phyloP scores from a whole-genome alignment of 352 stramenopile genomes.

The Phytophthora ramorum region DNA sequence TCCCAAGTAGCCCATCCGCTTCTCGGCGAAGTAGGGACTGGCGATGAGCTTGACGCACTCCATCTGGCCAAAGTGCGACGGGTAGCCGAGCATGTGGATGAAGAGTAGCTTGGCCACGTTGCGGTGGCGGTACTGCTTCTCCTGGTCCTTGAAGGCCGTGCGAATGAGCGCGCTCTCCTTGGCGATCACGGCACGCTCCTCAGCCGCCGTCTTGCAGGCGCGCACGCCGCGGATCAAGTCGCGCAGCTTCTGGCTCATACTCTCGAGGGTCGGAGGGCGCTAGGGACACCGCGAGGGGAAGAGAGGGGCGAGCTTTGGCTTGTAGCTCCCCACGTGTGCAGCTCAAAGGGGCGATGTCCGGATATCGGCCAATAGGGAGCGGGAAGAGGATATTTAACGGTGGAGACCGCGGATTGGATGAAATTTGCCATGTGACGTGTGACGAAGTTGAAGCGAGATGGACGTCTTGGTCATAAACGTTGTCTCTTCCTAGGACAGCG shows the following conservation, averaged over 20 bases:
- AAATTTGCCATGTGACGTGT: slow-evolving; percentile 3
- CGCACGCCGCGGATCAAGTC: slow-evolving; percentile 98
- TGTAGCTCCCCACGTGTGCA: slow-evolving; percentile 23
- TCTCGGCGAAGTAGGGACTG: slow-evolving; percentile 98
- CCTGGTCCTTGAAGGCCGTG: slow-evolving; percentile 98
- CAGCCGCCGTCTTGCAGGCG: slow-evolving; percentile 98
- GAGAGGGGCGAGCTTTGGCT: slow-evolving; percentile 20
- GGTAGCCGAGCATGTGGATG: slow-evolving; percentile 99
- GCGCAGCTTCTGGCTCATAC: slow-evolving; percentile 98
- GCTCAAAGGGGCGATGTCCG: slow-evolving; percentile 26
- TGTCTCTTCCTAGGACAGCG: too few species aligned
- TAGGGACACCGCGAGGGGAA: background rate
- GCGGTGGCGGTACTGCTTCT: slow-evolving; percentile 96
- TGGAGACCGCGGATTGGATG: slow-evolving; percentile 1
- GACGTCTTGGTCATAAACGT: too few species aligned
- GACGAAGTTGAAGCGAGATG: slow-evolving; percentile 4
- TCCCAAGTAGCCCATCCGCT: slow-evolving; percentile 98
- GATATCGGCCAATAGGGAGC: slow-evolving; percentile 30
- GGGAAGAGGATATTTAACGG: background rate
- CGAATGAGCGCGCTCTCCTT: slow-evolving; percentile 99
- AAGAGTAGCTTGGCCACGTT: slow-evolving; percentile 99
- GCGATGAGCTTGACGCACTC: slow-evolving; percentile 99
- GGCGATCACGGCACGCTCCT: slow-evolving; percentile 98
- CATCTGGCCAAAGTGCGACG: slow-evolving; percentile 99
- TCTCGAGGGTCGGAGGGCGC: too few species aligned